Conservation (phyloP, 192 early-diverging fungal genomes). For the Coemansia sp. region DNA sequence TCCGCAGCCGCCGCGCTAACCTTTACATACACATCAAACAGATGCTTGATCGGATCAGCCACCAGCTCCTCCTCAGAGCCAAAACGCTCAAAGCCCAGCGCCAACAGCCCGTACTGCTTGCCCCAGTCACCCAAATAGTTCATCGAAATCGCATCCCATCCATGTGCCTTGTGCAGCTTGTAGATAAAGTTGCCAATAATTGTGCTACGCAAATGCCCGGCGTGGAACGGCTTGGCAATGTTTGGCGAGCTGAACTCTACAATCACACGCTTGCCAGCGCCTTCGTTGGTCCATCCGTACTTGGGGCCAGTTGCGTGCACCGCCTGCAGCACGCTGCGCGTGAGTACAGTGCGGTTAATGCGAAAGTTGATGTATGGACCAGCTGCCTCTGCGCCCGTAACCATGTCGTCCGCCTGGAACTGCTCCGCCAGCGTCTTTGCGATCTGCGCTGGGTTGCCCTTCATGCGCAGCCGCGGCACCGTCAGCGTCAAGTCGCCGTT, state of each 20-base stretch:
- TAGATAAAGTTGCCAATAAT: slow-evolving; percentile 95
- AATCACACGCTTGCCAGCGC: slow-evolving; percentile 74
- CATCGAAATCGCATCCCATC: slow-evolving; percentile 87
- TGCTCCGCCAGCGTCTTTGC: slow-evolving; percentile 59
- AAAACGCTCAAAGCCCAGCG: slow-evolving; percentile 81
- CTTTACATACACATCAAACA: slow-evolving; percentile 90
- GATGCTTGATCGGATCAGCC: slow-evolving; percentile 83
- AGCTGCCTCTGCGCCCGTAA: slow-evolving; percentile 56
- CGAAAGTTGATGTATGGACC: slow-evolving; percentile 80
- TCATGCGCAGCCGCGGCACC: slow-evolving; percentile 65
- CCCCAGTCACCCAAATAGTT: slow-evolving; percentile 99
- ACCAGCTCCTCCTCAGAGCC: slow-evolving; percentile 78
- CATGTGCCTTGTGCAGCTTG: slow-evolving; percentile 80
- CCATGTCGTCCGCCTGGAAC: slow-evolving; percentile 61
- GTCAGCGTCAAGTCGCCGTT: slow-evolving; percentile 73
- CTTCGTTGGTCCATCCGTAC: slow-evolving; percentile 67
- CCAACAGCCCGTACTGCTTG: slow-evolving; percentile 96
- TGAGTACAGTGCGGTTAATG: slow-evolving; percentile 59
- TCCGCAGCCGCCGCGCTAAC: slow-evolving; percentile 40
- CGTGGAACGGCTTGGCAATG: slow-evolving; percentile 98
- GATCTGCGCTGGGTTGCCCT: slow-evolving; percentile 67
- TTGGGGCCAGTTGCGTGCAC: slow-evolving; percentile 56
- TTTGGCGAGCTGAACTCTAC: slow-evolving; percentile 96
- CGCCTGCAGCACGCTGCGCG: slow-evolving; percentile 56
- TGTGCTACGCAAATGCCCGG: slow-evolving; percentile 94